Percentiles rank a stretch among this genome's conserved stretches.
Conservation (phyloP, 352 stramenopile species). For the Phytopythium cucurbitacearum region DNA sequence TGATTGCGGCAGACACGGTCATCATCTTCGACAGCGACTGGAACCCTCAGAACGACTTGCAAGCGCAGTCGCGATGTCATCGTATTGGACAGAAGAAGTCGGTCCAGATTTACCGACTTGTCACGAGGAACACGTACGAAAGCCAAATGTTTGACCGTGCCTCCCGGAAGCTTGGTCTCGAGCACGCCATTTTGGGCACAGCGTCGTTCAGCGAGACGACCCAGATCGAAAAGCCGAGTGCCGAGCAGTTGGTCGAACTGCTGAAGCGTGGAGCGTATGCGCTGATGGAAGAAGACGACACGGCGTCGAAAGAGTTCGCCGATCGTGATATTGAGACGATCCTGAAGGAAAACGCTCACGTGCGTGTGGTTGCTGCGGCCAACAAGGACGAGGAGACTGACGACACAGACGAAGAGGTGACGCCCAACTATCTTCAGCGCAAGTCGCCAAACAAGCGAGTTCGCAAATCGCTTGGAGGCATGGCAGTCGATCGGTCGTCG, state of each 20-base stretch:
- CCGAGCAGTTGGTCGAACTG: slow-evolving; percentile 95
- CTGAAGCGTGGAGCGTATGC: slow-evolving; percentile 98
- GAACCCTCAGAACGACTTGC: slow-evolving; percentile 97
- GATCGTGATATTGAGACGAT: slow-evolving; percentile 97
- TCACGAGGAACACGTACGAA: slow-evolving; percentile 99
- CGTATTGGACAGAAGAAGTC: slow-evolving; percentile 99
- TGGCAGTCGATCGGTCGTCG: slow-evolving; percentile 83
- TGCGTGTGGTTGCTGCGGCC: slow-evolving; percentile 52
- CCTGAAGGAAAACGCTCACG: slow-evolving; percentile 81
- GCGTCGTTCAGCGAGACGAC: slow-evolving; percentile 88
- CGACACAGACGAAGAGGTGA: slow-evolving; percentile 15
- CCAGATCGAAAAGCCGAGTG: slow-evolving; percentile 81
- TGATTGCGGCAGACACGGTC: slow-evolving; percentile 98
- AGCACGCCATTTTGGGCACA: slow-evolving; percentile 97
- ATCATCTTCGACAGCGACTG: slow-evolving; percentile 99
- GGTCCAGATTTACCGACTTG: slow-evolving; percentile 96
- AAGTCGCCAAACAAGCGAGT: slow-evolving; percentile 54
- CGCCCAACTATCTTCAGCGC: slow-evolving; percentile 10
- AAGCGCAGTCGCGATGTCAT: slow-evolving; percentile 91
- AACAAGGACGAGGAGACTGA: slow-evolving; percentile 31
- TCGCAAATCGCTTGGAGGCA: slow-evolving; percentile 72
- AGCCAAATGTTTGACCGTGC: slow-evolving; percentile 99
- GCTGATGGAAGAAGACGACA: slow-evolving; percentile 96
- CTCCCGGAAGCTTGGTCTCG: slow-evolving; percentile 97
- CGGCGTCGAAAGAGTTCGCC: slow-evolving; percentile 92